Percentiles rank a stretch among this genome's conserved stretches.
Conservation (phyloP, 345 rosid genomes). For the Murraya koenigii region DNA sequence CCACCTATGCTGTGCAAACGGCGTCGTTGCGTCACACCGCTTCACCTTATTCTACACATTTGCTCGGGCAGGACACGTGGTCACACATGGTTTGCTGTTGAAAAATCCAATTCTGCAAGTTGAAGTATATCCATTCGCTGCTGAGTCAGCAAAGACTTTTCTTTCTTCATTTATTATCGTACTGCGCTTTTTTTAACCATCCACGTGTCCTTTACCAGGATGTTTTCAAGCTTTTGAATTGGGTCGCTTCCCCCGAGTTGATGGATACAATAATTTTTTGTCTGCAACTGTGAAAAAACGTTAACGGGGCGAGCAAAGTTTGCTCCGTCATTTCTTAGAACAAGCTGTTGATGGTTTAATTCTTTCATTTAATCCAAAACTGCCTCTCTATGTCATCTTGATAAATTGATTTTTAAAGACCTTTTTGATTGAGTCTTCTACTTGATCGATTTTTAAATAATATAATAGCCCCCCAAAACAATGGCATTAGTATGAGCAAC, state of each 20-base stretch:
- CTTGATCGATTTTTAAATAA: no score
- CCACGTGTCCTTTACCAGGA: background rate
- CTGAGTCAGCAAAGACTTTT: background rate
- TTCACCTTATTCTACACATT: background rate
- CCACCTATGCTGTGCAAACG: background rate
- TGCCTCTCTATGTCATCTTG: background rate
- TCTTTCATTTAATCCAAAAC: background rate
- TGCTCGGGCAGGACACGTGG: no score
- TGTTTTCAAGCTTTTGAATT: background rate
- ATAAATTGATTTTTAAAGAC: no score
- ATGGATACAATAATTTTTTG: background rate
- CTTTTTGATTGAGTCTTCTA: background rate
- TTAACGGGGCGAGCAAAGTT: background rate
- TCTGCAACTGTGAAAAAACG: background rate
- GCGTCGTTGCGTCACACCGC: constrained; percentile 2
- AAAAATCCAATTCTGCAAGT: background rate
- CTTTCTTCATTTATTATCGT: background rate
- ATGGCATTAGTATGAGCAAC: background rate
- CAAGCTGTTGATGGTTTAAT: background rate
- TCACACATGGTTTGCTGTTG: background rate
- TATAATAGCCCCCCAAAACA: no score
- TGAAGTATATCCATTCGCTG: constrained; percentile 17
- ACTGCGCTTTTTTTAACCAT: background rate
- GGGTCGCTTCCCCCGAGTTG: no score
- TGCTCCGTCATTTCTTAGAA: background rate